phyloP scores from a whole-genome alignment of 306 rosid genomes.

The Glycine soja region DNA sequence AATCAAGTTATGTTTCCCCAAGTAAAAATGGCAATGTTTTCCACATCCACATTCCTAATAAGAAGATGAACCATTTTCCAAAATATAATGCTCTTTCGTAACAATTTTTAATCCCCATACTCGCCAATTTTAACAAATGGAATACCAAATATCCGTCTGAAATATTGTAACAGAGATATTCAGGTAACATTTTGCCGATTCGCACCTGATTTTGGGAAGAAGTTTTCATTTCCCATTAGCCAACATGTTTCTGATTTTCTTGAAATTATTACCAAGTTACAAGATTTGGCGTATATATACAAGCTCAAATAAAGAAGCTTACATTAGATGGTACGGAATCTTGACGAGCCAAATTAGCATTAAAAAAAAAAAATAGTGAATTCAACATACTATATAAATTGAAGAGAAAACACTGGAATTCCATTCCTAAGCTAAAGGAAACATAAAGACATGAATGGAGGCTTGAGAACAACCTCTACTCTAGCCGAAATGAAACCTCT shows the following conservation, averaged over 20 bases:
- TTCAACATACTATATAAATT: background rate
- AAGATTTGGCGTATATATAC: conserved; percentile 13
- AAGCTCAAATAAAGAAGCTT: background rate
- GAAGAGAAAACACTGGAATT: background rate
- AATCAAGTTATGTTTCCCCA: background rate
- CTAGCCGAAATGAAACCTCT: background rate
- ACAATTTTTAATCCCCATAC: background rate
- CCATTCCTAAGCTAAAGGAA: conserved; percentile 1
- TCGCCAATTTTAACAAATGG: background rate
- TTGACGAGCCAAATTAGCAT: conserved; percentile 10
- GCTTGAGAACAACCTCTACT: background rate
- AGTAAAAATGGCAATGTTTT: background rate
- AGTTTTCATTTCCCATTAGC: conserved; percentile 2
- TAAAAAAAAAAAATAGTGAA: background rate
- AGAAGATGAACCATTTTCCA: background rate
- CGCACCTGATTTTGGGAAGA: background rate
- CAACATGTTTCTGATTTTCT: background rate
- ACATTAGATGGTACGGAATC: background rate
- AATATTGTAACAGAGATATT: background rate
- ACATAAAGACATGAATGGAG: background rate
- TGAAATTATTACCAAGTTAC: background rate
- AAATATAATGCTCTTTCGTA: background rate
- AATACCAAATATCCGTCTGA: background rate
- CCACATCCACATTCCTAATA: background rate
- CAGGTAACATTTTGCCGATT: background rate